Conservation (phyloP, 176 grass and related monocot genomes). For the Avena eriantha region DNA sequence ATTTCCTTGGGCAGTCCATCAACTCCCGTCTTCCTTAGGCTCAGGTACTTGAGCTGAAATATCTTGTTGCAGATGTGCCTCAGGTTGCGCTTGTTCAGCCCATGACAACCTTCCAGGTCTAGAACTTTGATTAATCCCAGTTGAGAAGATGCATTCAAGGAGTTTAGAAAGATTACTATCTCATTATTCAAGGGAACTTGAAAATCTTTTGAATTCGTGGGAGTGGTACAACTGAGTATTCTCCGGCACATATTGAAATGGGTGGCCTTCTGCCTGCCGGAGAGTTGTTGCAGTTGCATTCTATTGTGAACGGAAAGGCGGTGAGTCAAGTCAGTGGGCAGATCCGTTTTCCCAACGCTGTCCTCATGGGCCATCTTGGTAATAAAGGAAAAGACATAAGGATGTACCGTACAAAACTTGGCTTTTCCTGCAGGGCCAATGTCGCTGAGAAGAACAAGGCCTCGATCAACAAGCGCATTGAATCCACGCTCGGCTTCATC, state of each 20-base stretch:
- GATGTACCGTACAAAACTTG: background rate
- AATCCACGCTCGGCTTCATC: background rate
- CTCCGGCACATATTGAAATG: background rate
- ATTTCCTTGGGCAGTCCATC: constrained; percentile 25
- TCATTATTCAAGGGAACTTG: background rate
- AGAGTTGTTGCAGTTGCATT: background rate
- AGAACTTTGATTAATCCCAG: constrained; percentile 11
- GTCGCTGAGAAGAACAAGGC: background rate
- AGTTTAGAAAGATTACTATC: background rate
- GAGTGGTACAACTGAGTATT: background rate
- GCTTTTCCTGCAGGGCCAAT: background rate
- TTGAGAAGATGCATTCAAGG: background rate
- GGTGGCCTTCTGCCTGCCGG: background rate
- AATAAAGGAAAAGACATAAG: background rate
- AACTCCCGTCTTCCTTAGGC: constrained; percentile 17
- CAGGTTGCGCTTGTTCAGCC: background rate
- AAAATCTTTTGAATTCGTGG: background rate
- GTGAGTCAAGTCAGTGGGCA: background rate
- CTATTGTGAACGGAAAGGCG: background rate
- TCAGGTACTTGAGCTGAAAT: constrained; percentile 33
- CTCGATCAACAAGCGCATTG: background rate
- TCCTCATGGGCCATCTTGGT: background rate
- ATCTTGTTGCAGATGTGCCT: constrained; percentile 22
- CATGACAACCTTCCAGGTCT: constrained; percentile 30
- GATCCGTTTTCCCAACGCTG: background rate